A percentile compares a stretch with the other conserved stretches of the same genome.
These are phyloP conservation scores for Carex littledalei DNA, from an alignment of 176 grass and related monocot species.

Conservation along the genomic window DNA sequence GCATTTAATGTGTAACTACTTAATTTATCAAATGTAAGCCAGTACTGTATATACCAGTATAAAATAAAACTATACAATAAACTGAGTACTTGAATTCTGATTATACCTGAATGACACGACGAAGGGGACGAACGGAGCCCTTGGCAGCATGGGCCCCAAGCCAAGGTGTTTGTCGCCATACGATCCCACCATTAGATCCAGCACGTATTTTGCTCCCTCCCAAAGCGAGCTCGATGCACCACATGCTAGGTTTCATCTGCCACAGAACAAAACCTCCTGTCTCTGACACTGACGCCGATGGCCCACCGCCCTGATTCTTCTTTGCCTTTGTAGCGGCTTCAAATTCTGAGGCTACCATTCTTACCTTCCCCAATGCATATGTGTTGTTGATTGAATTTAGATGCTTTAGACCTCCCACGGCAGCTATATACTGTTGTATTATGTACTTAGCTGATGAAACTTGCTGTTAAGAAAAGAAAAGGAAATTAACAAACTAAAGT, in stretches of 20 bases:
- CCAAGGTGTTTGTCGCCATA: slow-evolving; percentile 97
- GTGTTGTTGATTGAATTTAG: slow-evolving; percentile 69
- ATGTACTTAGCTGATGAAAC: slow-evolving; percentile 89
- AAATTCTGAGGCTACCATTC: slow-evolving; percentile 83
- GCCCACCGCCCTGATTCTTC: slow-evolving; percentile 57
- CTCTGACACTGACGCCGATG: slow-evolving; percentile 40
- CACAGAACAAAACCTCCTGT: slow-evolving; percentile 89
- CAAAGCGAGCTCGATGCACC: slow-evolving; percentile 93
- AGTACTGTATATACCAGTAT: neutral
- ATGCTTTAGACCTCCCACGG: slow-evolving; percentile 55
- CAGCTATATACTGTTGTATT: slow-evolving; percentile 85
- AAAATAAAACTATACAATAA: neutral
- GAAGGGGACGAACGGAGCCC: slow-evolving; percentile 74
- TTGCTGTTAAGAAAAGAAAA: slow-evolving; percentile 36
- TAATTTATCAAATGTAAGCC: neutral
- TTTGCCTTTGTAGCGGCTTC: slow-evolving; percentile 58
- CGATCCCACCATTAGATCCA: slow-evolving; percentile 77
- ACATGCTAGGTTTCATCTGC: slow-evolving; percentile 89
- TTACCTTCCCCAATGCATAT: slow-evolving; percentile 86
- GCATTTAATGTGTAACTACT: neutral
- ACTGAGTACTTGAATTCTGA: neutral
- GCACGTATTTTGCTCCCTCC: slow-evolving; percentile 83
- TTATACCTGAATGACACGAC: slow-evolving; percentile 77
- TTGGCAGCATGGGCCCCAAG: slow-evolving; percentile 88
- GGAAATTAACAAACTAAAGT: neutral